phyloP scores from a whole-genome alignment of 345 rosid genomes.

The Citrus cavaleriei region DNA sequence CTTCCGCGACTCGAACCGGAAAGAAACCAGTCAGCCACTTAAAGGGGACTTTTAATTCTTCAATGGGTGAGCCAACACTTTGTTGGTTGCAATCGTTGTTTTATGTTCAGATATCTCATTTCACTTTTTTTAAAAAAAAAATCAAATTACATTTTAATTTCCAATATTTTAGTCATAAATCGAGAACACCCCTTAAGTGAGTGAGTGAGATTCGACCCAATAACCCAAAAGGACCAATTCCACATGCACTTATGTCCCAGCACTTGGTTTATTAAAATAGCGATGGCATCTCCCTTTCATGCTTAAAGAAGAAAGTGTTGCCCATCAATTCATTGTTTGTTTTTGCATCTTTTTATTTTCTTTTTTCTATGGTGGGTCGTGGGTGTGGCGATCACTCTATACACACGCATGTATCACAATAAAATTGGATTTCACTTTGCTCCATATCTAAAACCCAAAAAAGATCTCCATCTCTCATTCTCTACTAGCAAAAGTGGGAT shows the following conservation, averaged over 20 bases:
- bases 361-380: background rate
- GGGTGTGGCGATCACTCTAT: background rate
- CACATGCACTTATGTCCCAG: background rate
- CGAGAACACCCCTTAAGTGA: too few relatives aligned
- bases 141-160: too few relatives aligned
- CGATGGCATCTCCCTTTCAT: background rate
- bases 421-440: slow-evolving; percentile 5
- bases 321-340: background rate
- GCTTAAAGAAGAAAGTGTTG: background rate
- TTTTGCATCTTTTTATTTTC: background rate
- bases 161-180: too few relatives aligned
- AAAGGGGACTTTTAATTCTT: too few relatives aligned
- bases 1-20: too few relatives aligned
- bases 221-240: background rate
- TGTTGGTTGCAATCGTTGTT: too few relatives aligned
- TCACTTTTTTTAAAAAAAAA: too few relatives aligned
- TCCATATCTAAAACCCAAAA: background rate
- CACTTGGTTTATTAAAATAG: background rate
- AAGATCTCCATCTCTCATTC: background rate
- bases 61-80: too few relatives aligned
- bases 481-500: background rate
- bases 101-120: too few relatives aligned
- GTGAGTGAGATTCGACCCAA: too few relatives aligned
- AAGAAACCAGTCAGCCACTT: too few relatives aligned
- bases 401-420: background rate